Evolutionary conservation across 2,329 filamentous ascomycete species (phyloP).

Genomic region (Neofusicoccum laricinum): DNA sequence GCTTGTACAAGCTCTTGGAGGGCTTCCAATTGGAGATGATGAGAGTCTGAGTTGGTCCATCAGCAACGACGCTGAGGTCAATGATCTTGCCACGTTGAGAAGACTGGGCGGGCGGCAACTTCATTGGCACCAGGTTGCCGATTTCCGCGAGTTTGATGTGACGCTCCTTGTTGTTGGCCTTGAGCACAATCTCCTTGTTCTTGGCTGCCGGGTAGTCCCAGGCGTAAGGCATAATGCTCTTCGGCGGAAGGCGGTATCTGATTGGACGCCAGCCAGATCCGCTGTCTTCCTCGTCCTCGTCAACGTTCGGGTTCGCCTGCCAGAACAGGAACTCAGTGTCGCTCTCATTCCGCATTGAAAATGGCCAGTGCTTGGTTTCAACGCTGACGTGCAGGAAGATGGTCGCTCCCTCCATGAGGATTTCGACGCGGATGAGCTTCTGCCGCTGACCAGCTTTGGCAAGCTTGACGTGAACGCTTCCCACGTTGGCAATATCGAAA

Average conservation of each 20-base stretch:
- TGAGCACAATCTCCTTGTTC: conserved; percentile 86
- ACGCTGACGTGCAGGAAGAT: conserved; percentile 88
- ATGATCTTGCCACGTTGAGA: conserved; percentile 75
- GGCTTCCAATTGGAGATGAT: conserved; percentile 91
- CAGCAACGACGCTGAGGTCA: conserved; percentile 92
- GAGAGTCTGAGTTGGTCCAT: conserved; percentile 91
- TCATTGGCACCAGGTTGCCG: conserved; percentile 92
- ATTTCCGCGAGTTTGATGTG: conserved; percentile 96
- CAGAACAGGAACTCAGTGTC: conserved; percentile 96
- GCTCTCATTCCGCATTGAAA: conserved; percentile 97
- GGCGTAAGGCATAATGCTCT: conserved; percentile 98
- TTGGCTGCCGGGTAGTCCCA: conserved; percentile 99
- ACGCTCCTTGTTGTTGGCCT: conserved; percentile 73
- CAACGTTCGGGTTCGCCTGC: conserved; percentile 87
- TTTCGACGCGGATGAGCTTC: conserved; percentile 79
- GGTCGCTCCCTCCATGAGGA: conserved; percentile 88
- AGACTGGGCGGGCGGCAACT: conserved; percentile 66
- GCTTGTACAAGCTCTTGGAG: conserved; percentile 87
- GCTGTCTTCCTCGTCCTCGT: conserved; percentile 83
- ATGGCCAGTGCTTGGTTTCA: conserved; percentile 95
- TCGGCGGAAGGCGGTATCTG: conserved; percentile 82
- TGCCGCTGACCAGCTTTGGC: conserved; percentile 88
- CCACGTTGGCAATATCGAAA: conserved; percentile 94
- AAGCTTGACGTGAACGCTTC: conserved; percentile 89
- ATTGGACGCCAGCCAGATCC: conserved; percentile 88